A percentile compares a stretch with the other conserved stretches of the same genome.
These are phyloP conservation scores for Huntiella decipiens DNA, from an alignment of 2,329 filamentous ascomycete genomes.

Conservation along the genomic window DNA sequence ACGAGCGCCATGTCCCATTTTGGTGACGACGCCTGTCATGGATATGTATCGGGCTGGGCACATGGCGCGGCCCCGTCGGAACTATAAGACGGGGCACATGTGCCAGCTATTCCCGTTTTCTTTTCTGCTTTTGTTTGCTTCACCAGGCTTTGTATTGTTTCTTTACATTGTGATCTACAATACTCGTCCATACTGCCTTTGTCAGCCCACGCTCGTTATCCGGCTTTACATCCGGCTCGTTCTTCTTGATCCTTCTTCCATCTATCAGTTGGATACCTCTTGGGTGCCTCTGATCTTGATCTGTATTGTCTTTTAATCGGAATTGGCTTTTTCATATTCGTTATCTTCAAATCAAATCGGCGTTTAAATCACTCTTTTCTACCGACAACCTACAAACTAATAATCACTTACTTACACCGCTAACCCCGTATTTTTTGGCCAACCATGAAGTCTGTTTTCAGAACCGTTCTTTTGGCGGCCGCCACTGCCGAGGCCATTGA, in stretches of 20 bases:
- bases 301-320: background rate
- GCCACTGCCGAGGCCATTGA: slow-evolving; percentile 6
- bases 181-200: background rate
- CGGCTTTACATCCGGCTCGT: background rate
- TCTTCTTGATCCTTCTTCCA: background rate
- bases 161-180: background rate
- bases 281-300: background rate
- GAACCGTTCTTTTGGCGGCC: slow-evolving; percentile 4
- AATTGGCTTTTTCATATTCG: background rate
- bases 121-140: background rate
- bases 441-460: slow-evolving; percentile 2
- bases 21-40: background rate
- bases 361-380: background rate
- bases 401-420: background rate
- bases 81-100: background rate
- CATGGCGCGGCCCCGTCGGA: background rate
- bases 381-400: background rate
- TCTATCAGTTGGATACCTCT: background rate
- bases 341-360: background rate
- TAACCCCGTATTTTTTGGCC: background rate
- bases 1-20: no score
- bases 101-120: background rate
- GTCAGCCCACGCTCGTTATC: background rate
- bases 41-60: background rate
- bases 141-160: background rate